A percentile compares a stretch with the other conserved stretches of the same genome.
phyloP scores from a whole-genome alignment of 306 rosid genomes.

The Castanea sativa region DNA sequence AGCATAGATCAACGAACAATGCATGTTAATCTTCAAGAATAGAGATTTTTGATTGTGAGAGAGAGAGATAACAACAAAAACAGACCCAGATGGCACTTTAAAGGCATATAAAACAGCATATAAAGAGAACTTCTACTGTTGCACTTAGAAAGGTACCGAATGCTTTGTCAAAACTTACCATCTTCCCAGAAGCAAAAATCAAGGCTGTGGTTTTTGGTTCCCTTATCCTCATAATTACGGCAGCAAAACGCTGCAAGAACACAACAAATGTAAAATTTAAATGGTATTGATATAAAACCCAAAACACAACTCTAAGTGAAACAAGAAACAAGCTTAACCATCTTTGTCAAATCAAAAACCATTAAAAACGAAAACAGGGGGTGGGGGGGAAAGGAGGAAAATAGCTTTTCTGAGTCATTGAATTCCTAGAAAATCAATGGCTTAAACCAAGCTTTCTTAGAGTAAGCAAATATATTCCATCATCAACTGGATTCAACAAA shows the following conservation, averaged over 20 bases:
- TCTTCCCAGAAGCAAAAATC: slow-evolving; percentile 95
- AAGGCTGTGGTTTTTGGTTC: slow-evolving; percentile 96
- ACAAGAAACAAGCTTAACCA: neutral
- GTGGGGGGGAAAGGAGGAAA: neutral
- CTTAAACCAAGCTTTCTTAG: neutral
- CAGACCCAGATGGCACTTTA: neutral
- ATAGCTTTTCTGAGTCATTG: neutral
- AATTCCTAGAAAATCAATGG: neutral
- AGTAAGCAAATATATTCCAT: neutral
- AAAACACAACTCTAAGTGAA: neutral
- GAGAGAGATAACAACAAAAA: neutral
- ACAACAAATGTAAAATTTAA: slow-evolving; percentile 10
- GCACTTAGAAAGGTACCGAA: neutral
- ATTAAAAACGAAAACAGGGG: too few relatives aligned
- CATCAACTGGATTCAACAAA: neutral
- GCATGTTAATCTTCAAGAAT: neutral
- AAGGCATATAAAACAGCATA: neutral
- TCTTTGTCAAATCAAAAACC: neutral
- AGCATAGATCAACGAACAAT: neutral
- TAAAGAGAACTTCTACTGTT: neutral
- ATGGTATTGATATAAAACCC: neutral
- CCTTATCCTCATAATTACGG: slow-evolving; percentile 97
- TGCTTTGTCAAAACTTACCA: slow-evolving; percentile 49
- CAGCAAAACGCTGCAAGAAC: slow-evolving; percentile 85
- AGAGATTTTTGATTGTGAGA: neutral